Evolutionary conservation across 805 yeast species (phyloP).

Genomic region (Zygoascus tannicola): DNA sequence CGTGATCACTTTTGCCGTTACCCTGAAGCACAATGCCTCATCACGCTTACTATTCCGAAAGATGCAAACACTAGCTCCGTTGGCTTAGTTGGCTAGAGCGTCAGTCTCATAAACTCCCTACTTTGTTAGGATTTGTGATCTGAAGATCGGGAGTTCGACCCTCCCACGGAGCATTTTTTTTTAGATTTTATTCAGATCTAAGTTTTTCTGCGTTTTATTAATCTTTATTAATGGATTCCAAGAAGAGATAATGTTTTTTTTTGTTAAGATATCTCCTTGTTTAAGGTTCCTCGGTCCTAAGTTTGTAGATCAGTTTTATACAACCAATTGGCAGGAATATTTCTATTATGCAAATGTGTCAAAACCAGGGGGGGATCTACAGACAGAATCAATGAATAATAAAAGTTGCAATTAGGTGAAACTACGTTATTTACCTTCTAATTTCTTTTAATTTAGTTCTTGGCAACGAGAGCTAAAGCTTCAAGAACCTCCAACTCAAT

Average conservation of each 20-base stretch:
- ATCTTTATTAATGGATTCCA: too few relatives aligned
- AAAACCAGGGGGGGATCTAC: too few relatives aligned
- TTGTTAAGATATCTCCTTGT: too few relatives aligned
- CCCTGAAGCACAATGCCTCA: too few relatives aligned
- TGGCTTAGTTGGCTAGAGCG: slow-evolving; percentile 24
- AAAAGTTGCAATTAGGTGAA: not conserved
- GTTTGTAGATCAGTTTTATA: too few relatives aligned
- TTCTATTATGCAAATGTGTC: too few relatives aligned
- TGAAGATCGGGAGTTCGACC: slow-evolving; percentile 28
- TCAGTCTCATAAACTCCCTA: slow-evolving; percentile 21
- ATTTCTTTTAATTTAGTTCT: slow-evolving; percentile 31
- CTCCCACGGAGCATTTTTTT: slow-evolving; percentile 26
- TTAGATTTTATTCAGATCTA: slow-evolving; percentile 1
- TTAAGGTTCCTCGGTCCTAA: too few relatives aligned
- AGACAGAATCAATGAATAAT: not conserved
- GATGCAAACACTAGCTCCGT: slow-evolving; percentile 19
- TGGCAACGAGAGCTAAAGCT: slow-evolving; percentile 78
- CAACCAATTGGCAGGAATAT: too few relatives aligned
- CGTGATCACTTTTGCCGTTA: not conserved
- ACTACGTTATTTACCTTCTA: not conserved
- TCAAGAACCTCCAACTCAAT: slow-evolving; percentile 94
- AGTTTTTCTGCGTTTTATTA: too few relatives aligned
- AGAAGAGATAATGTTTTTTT: too few relatives aligned
- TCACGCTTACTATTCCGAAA: too few relatives aligned
- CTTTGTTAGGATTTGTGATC: slow-evolving; percentile 16